These are phyloP conservation scores for Pythium apleroticum DNA, from an alignment of 352 stramenopile species.

Conservation along the genomic window DNA sequence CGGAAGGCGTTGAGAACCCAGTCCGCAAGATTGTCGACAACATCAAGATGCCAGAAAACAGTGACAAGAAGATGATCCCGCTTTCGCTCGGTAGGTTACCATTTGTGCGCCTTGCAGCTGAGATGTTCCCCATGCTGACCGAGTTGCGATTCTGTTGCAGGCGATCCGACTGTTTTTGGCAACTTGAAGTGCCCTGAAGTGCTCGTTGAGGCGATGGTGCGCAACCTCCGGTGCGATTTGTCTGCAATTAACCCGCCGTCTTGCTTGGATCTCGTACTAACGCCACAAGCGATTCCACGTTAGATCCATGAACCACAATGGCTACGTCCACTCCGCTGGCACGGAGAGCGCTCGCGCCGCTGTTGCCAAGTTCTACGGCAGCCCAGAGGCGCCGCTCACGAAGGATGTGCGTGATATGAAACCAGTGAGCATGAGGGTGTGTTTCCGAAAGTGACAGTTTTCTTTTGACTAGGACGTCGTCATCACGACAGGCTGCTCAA, in stretches of 20 bases:
- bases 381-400: conserved; percentile 46
- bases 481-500: conserved; percentile 91
- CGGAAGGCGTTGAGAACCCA: conserved; percentile 73
- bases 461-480: conserved; percentile 74
- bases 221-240: conserved; percentile 46
- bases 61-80: conserved; percentile 89
- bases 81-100: conserved; percentile 77
- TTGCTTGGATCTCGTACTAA: background rate
- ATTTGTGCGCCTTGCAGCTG: background rate
- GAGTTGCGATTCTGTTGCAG: conserved; percentile 27
- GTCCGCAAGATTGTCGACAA: conserved; percentile 94
- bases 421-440: background rate
- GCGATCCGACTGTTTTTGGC: conserved; percentile 91
- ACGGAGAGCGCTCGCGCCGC: conserved; percentile 75
- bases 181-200: conserved; percentile 89
- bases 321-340: conserved; percentile 92
- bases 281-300: background rate
- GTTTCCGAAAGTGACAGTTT: background rate
- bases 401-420: conserved; percentile 46
- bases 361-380: conserved; percentile 85
- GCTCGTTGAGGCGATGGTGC: conserved; percentile 68
- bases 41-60: conserved; percentile 86
- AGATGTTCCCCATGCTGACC: background rate
- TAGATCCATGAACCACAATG: conserved; percentile 81
- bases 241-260: conserved; percentile 1